Percentiles rank a stretch among this genome's conserved stretches.
These are phyloP conservation scores for Polytolypa hystricis DNA, from an alignment of 2,329 filamentous ascomycete species.

Conservation along the genomic window DNA sequence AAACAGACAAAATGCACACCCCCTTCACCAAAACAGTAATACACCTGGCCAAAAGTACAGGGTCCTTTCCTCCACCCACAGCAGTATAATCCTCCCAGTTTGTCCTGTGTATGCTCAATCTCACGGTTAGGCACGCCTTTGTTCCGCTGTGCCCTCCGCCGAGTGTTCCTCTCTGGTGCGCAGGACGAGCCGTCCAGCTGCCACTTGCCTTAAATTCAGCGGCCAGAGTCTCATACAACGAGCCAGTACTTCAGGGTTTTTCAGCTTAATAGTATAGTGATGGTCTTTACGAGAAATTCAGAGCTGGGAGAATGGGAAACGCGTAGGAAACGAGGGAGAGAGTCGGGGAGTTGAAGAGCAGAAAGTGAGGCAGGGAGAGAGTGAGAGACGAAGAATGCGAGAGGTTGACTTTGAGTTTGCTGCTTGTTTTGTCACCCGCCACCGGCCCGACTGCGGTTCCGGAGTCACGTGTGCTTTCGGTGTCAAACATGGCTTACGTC, in stretches of 20 bases:
- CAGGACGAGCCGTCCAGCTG: background rate
- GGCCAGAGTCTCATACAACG: conserved; percentile 26
- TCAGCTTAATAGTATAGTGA: conserved; percentile 25
- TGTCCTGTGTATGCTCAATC: conserved; percentile 3
- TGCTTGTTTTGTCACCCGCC: conserved; percentile 7
- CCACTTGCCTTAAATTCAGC: conserved; percentile 17
- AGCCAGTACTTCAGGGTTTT: conserved; percentile 20
- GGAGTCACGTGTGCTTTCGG: too few relatives aligned
- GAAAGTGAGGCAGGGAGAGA: conserved; percentile 4
- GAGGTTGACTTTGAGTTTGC: background rate
- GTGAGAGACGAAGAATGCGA: background rate
- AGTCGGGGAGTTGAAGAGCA: conserved; percentile 14
- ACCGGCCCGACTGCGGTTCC: conserved; percentile 3
- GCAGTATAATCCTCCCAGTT: conserved; percentile 1
- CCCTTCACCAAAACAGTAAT: conserved; percentile 5
- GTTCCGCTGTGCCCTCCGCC: too few relatives aligned
- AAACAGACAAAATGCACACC: too few relatives aligned
- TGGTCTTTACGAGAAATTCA: conserved; percentile 26
- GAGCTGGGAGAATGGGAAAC: too few relatives aligned
- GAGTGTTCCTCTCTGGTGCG: background rate
- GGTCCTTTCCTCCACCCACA: conserved; percentile 4
- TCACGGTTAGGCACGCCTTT: too few relatives aligned
- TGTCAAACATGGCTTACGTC: too few relatives aligned
- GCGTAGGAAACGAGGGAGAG: conserved; percentile 12
- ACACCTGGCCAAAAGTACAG: conserved; percentile 6